Base-by-base conservation (phyloP, 2,329 filamentous ascomycete species). In the Colletotrichum lentis region DNA sequence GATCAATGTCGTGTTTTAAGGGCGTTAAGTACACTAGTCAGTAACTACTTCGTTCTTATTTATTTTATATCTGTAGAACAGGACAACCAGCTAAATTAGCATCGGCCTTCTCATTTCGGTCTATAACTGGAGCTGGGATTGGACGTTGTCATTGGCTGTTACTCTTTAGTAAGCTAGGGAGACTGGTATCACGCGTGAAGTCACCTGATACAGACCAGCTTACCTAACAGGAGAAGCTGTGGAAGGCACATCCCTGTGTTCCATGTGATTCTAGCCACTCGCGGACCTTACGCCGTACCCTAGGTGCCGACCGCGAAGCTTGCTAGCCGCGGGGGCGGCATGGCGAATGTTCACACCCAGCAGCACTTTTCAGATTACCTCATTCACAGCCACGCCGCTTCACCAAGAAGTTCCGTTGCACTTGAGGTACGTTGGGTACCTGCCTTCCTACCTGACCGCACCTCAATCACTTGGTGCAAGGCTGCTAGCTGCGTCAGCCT, bases 401-500 rank as follows among this genome's bases (percentile, higher is more conserved):
- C n/a, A 35, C 41, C n/a, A 3, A 31, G 20, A 39, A 49, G 55
- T 24, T 46, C 20, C 24, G 24, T 5, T 10, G 53, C n/a, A 46
- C 5, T 10, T 20, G 43, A 46, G 43, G 43, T 22, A 46, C 20
- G 43, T 20, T 22, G 22, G 43, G 8, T 46, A 53, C 27, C 24
- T 52, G 31, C 31, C 31, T 35, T 35, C 31, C 31, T 7, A 8
- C 27, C 47, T 31, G 27, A 31, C 22, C 22, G 16, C 47, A 22
- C 27, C 18, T 44, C 41, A 44, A 16, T 50, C 22, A 27, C 20
- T 31, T 46, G 7, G 59, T 53, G 46, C 60, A 43, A 67, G 64
- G 64, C 64, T 64, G 31, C 27, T 46, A 57, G 62, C 56, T 67
- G 66, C 66, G 66, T 69, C 66, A 69, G 66, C 66, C 62, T 65